phyloP scores from a whole-genome alignment of 208 protist species.

The Sergeia podlipaevii region DNA sequence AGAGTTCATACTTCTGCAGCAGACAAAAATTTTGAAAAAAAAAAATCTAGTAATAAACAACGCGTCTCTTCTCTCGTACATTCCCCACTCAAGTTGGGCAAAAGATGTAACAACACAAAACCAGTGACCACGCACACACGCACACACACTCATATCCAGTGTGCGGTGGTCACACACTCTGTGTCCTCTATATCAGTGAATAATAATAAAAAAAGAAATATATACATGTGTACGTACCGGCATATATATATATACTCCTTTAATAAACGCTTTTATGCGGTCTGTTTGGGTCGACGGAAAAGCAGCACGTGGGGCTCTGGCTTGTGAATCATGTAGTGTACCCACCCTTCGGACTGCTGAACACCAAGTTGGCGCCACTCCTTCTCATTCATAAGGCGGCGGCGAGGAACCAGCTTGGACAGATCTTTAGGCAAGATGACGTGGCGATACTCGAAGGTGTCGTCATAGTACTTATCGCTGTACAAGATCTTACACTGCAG shows the following conservation, averaged over 20 bases:
- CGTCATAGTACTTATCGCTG: constrained; percentile 97
- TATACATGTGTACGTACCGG: too few species aligned
- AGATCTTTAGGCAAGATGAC: constrained; percentile 98
- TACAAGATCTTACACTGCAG: constrained; percentile 92
- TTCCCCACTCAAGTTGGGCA: background rate
- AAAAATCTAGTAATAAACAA: too few species aligned
- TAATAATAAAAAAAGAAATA: too few species aligned
- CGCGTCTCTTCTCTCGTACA: too few species aligned
- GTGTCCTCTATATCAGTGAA: too few species aligned
- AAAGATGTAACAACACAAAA: background rate
- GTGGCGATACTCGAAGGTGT: constrained; percentile 96
- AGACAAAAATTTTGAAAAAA: too few species aligned
- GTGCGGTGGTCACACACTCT: too few species aligned
- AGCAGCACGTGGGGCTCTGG: constrained; percentile 97
- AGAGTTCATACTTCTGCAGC: too few species aligned
- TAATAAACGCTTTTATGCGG: too few species aligned
- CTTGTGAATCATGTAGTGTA: constrained; percentile 97
- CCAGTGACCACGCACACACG: background rate
- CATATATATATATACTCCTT: too few species aligned
- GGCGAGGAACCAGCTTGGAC: constrained; percentile 85
- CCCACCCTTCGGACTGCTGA: constrained; percentile 97
- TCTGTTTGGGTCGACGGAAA: constrained; percentile 83
- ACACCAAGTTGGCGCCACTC: constrained; percentile 98
- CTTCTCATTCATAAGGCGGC: constrained; percentile 91
- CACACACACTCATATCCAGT: constrained; percentile 2